Conservation (phyloP, 345 rosid species). For the Aurinia saxatilis region DNA sequence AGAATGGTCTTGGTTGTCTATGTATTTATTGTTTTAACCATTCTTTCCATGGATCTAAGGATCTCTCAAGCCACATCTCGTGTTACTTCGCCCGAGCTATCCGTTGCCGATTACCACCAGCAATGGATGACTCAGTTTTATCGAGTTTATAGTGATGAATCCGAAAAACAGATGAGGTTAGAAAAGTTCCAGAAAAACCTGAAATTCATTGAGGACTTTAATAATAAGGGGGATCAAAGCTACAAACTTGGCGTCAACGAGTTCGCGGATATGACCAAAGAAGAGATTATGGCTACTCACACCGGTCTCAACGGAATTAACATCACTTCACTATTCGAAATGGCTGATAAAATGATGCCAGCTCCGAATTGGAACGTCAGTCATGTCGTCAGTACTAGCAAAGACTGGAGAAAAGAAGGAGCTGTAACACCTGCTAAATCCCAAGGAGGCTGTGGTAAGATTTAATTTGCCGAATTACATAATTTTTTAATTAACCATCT, state of each 20-base stretch:
- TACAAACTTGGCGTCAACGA: constrained; percentile 39
- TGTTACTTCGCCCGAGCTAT: not conserved
- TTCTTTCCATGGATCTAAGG: too few relatives aligned
- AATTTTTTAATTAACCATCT: not conserved
- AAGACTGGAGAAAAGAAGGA: constrained; percentile 26
- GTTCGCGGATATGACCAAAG: constrained; percentile 43
- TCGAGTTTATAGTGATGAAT: not conserved
- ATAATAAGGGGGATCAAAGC: constrained; percentile 8
- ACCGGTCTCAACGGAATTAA: constrained; percentile 19
- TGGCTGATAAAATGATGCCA: not conserved
- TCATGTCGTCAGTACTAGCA: not conserved
- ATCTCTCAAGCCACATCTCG: too few relatives aligned
- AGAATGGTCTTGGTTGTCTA: not conserved
- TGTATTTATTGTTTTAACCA: not conserved
- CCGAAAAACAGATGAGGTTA: constrained; percentile 10
- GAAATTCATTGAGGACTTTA: constrained; percentile 24
- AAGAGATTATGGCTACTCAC: constrained; percentile 32
- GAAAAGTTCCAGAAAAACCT: constrained; percentile 21
- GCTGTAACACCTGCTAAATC: constrained; percentile 24
- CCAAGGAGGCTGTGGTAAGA: constrained; percentile 30
- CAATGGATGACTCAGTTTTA: constrained; percentile 4
- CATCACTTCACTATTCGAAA: not conserved
- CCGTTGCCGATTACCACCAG: not conserved
- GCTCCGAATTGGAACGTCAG: constrained; percentile 7
- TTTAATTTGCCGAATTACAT: not conserved